Percentiles rank a stretch among this genome's conserved stretches.
Evolutionary conservation across 345 rosid genomes (phyloP).

Genomic region (Dimocarpus longan): DNA sequence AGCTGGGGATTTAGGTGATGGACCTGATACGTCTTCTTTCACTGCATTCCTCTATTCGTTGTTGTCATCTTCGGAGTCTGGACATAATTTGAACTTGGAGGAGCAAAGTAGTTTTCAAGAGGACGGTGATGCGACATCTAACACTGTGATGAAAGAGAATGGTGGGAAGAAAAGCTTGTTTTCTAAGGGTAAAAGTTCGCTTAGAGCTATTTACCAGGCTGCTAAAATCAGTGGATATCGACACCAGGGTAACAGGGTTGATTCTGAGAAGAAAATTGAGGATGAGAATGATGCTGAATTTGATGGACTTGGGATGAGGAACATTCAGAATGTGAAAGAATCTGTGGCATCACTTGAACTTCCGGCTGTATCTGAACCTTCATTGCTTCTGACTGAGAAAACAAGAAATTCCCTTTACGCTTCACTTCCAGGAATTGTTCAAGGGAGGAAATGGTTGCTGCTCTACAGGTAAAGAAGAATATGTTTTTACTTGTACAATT

Average conservation of each 20-base stretch:
- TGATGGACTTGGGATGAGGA: conserved; percentile 66
- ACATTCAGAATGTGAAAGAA: conserved; percentile 40
- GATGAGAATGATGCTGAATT: conserved; percentile 38
- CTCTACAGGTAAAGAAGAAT: conserved; percentile 69
- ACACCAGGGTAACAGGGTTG: conserved; percentile 49
- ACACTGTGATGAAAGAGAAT: conserved; percentile 52
- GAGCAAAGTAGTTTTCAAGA: conserved; percentile 44
- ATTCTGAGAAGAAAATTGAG: conserved; percentile 40
- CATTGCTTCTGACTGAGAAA: conserved; percentile 75
- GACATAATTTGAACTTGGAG: conserved; percentile 40
- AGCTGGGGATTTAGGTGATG: conserved; percentile 47
- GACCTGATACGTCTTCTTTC: conserved; percentile 95
- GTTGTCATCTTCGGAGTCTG: conserved; percentile 59
- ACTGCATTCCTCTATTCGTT: conserved; percentile 87
- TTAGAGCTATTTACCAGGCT: conserved; percentile 56
- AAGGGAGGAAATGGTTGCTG: conserved; percentile 91
- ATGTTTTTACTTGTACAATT: not conserved
- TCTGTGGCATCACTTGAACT: conserved; percentile 37
- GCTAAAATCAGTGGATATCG: conserved; percentile 52
- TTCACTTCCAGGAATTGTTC: conserved; percentile 85
- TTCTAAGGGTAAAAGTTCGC: conserved; percentile 74
- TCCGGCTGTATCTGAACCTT: conserved; percentile 77
- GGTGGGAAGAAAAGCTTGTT: conserved; percentile 60
- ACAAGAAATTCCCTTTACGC: conserved; percentile 58
- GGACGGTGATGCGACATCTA: conserved; percentile 44